Base-by-base conservation (phyloP, 2,329 filamentous ascomycete species). In the Malbranchea zuffiana region DNA sequence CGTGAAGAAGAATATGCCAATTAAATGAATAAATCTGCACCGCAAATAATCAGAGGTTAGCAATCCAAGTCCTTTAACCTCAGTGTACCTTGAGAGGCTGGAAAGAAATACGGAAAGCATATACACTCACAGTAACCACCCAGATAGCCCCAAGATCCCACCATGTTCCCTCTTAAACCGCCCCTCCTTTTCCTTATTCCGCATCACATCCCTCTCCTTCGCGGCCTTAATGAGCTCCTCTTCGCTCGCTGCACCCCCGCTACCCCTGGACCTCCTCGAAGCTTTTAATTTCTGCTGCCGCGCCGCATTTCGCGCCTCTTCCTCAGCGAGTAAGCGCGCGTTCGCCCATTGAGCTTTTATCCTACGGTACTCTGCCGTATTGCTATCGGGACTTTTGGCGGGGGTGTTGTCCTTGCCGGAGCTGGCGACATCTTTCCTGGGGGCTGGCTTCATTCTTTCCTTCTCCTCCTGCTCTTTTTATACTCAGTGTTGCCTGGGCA, bases 1-100 rank as follows among this genome's bases (percentile, higher is more conserved):
- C 17, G 85, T 93, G 63, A 98, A 98, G 55, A 95, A 81, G 55
- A 82, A 83, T 50, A 96, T 80, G 42, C 86, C 88, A 23, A 81
- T 66, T 30, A 74, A 68, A 56, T 98, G 90, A 26, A 95, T 71
- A 46, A 72, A 52, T 45, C 75, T 79, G 48, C 23, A 27, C 27
- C 10, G 27, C 35, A 11, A 38, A 23, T 33, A 8, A 37, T 10
- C n/a, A n/a, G n/a, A 12, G 21, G 15, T 18, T 35, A 25, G 20
- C 23, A 12, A 3, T 17, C 15, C 18, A 16, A 28, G 11, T n/a
- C 21, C 11, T 15, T n/a, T 11, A 20, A 27, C 17, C 18, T 29
- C 21, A 29, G 15, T 3, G 7, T 12, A 17, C 10, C 23, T 20
- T 17, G 34, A 38, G 20, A 30, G 24, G 20, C 6, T 15, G 16